phyloP scores from a whole-genome alignment of 768 basidiomycete species.

The Hygrocybe coccinea region DNA sequence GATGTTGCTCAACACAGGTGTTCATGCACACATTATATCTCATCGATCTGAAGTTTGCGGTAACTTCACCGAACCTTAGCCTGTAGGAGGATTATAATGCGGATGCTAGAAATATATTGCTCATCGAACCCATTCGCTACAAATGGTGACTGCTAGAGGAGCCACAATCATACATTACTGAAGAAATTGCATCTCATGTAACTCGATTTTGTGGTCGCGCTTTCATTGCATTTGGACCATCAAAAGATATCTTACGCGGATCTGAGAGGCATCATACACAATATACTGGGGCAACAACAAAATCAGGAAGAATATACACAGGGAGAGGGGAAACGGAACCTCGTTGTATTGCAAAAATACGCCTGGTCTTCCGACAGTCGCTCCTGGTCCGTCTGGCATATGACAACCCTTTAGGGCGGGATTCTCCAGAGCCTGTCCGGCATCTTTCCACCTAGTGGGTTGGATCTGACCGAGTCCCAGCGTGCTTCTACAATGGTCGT shows the following conservation, averaged over 20 bases:
- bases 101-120: too few species aligned
- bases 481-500: slow-evolving; percentile 38
- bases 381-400: slow-evolving; percentile 54
- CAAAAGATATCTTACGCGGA: slow-evolving; percentile 51
- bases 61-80: too few species aligned
- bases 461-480: slow-evolving; percentile 51
- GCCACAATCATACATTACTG: too few species aligned
- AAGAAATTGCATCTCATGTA: too few species aligned
- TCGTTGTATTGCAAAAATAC: slow-evolving; percentile 51
- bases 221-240: slow-evolving; percentile 45
- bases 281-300: slow-evolving; percentile 44
- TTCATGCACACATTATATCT: too few species aligned
- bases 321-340: slow-evolving; percentile 33
- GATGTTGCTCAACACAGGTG: too few species aligned
- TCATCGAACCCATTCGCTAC: too few species aligned
- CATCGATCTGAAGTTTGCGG: too few species aligned
- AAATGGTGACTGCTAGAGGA: too few species aligned
- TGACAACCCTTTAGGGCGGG: slow-evolving; percentile 47
- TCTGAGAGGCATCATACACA: slow-evolving; percentile 54
- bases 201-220: too few species aligned
- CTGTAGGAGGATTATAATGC: too few species aligned
- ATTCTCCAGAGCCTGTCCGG: slow-evolving; percentile 45
- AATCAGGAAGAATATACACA: neutral
- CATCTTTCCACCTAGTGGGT: slow-evolving; percentile 56
- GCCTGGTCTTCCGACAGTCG: slow-evolving; percentile 12